Base-by-base conservation (phyloP, 768 basidiomycete genomes). In the Mrakia gelida region DNA sequence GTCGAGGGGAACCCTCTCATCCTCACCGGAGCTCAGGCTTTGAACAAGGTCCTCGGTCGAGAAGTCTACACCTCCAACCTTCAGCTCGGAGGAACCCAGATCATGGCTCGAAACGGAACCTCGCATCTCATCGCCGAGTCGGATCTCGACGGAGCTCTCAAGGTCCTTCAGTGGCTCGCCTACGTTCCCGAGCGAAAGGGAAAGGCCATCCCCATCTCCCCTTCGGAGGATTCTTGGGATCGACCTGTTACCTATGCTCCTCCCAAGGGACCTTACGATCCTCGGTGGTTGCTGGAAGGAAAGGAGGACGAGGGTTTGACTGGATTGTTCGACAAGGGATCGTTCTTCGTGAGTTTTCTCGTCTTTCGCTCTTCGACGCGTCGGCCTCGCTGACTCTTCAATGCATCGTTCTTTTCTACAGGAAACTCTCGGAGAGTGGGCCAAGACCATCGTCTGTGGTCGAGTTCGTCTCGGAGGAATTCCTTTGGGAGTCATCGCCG, bases 71-170 rank as follows among this genome's bases (percentile, higher is more conserved):
- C 97, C 13, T 97, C 95, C 75, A 98, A 98, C 85, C 85, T 99
- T 81, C 97, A 98, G 85, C 92, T 99, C 79, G 97, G 97, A 80
- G 97, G 97, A 75, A 98, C 97, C n/a, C 97, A 99, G 83, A 98
- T 99, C 87, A 98, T 99, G 97, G 92, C 94, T 90, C 98, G 98
- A 90, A 99, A 99, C 83, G 97, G 97, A 85, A 93, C 98, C 75
- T 97, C 96, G 7, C 97, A 99, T 84, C 87, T 98, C 78, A 95
- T 94, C 5, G 95, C 97, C 49, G 89, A 89, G 81, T 98, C 94
- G 83, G 97, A 99, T 84, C 87, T 99, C 49, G 93, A 98, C 84
- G 97, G 97, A 78, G 94, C 95, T 23, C 91, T 91, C 34, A 92
- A 95, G 78, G 98, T 98, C 81, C 86, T 98, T 65, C 89, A 94